Conservation (phyloP, 1,284 basidiomycete species). For the Bjerkandera adusta region DNA sequence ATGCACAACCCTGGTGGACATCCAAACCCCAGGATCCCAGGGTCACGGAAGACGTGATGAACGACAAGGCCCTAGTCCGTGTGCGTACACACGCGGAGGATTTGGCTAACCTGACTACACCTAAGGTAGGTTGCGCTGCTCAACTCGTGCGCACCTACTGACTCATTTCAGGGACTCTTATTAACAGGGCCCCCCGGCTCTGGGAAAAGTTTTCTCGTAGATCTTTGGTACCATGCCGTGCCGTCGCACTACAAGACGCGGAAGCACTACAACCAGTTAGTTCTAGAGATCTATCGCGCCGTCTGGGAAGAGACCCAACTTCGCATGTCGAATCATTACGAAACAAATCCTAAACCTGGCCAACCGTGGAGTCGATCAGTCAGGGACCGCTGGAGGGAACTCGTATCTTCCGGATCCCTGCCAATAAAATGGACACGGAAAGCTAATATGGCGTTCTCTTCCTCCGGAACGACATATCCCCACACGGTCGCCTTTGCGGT, state of each 20-base stretch:
- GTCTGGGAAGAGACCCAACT: slow-evolving; percentile 55
- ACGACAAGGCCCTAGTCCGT: slow-evolving; percentile 40
- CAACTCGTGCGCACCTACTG: no score
- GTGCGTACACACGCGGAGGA: slow-evolving; percentile 58
- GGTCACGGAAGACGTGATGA: slow-evolving; percentile 17
- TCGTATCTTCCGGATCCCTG: slow-evolving; percentile 35
- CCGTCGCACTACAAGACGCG: slow-evolving; percentile 60
- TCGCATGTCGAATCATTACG: slow-evolving; percentile 39
- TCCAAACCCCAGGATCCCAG: slow-evolving; percentile 16
- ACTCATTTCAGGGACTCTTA: slow-evolving; percentile 58
- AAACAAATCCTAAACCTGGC: no score
- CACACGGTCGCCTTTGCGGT: slow-evolving; percentile 42
- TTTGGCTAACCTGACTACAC: slow-evolving; percentile 53
- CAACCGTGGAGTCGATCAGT: slow-evolving; percentile 36
- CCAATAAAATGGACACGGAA: slow-evolving; percentile 38
- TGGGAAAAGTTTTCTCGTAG: slow-evolving; percentile 71
- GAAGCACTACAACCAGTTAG: slow-evolving; percentile 68
- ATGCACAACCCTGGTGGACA: slow-evolving; percentile 29
- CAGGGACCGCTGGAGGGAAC: slow-evolving; percentile 33
- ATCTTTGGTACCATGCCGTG: slow-evolving; percentile 61
- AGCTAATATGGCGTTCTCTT: slow-evolving; percentile 16
- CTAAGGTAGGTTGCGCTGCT: slow-evolving; percentile 40
- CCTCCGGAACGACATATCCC: slow-evolving; percentile 16
- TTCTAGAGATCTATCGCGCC: slow-evolving; percentile 67
- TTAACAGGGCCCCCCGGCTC: slow-evolving; percentile 78